Evolutionary conservation across 257 asterid genomes (phyloP).

Genomic region (Nemophila menziesii): DNA sequence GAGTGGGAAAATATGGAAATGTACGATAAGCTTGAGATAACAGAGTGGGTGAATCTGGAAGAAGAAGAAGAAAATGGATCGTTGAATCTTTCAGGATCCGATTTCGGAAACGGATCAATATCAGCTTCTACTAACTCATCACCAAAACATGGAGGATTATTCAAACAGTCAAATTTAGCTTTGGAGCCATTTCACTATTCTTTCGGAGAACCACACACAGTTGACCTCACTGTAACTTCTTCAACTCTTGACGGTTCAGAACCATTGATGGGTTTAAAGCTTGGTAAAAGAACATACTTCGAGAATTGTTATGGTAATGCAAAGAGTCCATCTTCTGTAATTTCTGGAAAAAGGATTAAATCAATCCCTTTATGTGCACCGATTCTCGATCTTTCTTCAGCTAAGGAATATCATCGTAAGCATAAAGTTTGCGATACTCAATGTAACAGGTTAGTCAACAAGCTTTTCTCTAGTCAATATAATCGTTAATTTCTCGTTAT

Average conservation of each 20-base stretch:
- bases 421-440: constrained; percentile 77
- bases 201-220: constrained; percentile 13
- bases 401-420: constrained; percentile 82
- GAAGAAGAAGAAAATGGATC: constrained; percentile 59
- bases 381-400: constrained; percentile 47
- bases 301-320: constrained; percentile 40
- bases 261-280: constrained; percentile 57
- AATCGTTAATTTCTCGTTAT: no score
- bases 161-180: constrained; percentile 30
- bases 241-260: constrained; percentile 48
- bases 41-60: constrained; percentile 60
- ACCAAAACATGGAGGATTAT: constrained; percentile 26
- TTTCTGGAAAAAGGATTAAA: constrained; percentile 51
- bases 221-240: constrained; percentile 25
- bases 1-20: constrained; percentile 53
- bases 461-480: no score
- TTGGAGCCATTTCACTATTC: constrained; percentile 28
- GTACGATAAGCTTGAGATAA: constrained; percentile 44
- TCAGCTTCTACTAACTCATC: constrained; percentile 72
- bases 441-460: constrained; percentile 93
- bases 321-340: constrained; percentile 34
- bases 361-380: constrained; percentile 27
- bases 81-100: constrained; percentile 53
- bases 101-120: constrained; percentile 59
- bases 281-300: constrained; percentile 74